Percentiles rank a stretch among this genome's conserved stretches.
phyloP scores from a whole-genome alignment of 805 yeast species.

The Blastobotrys mokoenaii region DNA sequence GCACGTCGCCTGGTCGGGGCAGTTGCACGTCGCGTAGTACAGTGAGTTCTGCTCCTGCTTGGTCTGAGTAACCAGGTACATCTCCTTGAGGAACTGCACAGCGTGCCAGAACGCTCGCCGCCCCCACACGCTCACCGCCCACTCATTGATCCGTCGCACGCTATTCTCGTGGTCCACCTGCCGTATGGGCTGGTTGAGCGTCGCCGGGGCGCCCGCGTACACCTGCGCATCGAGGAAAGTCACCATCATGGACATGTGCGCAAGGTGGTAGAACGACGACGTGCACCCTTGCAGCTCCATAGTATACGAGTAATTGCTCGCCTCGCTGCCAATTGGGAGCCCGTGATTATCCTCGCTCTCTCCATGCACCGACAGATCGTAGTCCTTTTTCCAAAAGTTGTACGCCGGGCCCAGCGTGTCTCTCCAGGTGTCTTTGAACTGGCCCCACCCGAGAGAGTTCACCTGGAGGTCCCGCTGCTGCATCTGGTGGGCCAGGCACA shows the following conservation, averaged over 20 bases:
- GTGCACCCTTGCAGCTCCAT: conserved; percentile 37
- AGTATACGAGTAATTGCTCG: conserved; percentile 2
- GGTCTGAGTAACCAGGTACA: conserved; percentile 49
- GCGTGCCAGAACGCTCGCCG: conserved; percentile 52
- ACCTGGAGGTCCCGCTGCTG: conserved; percentile 61
- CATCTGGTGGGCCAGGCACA: conserved; percentile 59
- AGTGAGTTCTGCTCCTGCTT: conserved; percentile 15
- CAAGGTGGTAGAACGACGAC: conserved; percentile 61
- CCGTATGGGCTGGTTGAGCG: conserved; percentile 61
- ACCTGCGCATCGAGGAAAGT: conserved; percentile 74
- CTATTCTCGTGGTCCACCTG: conserved; percentile 42
- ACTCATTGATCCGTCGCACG: conserved; percentile 40
- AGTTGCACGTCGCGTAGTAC: conserved; percentile 11
- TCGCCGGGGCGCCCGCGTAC: conserved; percentile 73
- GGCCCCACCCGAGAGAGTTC: conserved; percentile 35
- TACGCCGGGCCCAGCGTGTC: conserved; percentile 59
- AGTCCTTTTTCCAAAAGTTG: conserved; percentile 45
- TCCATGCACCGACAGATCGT: conserved; percentile 2
- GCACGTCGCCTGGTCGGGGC: conserved; percentile 10
- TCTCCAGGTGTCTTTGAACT: conserved; percentile 49
- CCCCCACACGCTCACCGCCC: conserved; percentile 44
- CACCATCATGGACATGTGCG: conserved; percentile 62
- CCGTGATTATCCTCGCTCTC: not conserved
- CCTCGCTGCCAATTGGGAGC: not conserved
- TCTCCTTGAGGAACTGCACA: conserved; percentile 51